These are phyloP conservation scores for Tuber magnatum DNA, from an alignment of 495 filamentous ascomycete genomes.

Conservation along the genomic window DNA sequence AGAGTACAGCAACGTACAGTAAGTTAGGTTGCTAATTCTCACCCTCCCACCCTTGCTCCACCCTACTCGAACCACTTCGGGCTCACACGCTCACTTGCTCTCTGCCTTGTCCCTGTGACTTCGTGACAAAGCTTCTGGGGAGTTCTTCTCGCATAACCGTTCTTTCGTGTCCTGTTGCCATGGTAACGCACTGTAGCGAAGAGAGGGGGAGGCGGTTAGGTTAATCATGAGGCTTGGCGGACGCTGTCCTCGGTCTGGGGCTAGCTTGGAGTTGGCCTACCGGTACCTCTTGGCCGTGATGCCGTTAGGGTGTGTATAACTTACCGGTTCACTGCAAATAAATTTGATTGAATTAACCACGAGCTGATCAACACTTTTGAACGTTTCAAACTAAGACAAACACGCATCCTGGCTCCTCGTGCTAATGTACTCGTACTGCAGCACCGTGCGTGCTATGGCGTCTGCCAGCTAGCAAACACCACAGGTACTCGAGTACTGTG, in stretches of 20 bases:
- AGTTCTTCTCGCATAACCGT: background rate
- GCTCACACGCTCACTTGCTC: background rate
- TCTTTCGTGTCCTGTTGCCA: background rate
- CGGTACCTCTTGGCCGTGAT: no score
- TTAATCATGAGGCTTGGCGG: no score
- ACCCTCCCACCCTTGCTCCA: background rate
- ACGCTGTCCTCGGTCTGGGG: no score
- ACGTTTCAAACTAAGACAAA: conserved; percentile 2
- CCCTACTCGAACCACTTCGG: background rate
- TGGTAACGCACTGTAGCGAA: background rate
- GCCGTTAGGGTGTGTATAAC: no score
- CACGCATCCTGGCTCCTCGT: background rate
- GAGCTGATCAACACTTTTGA: conserved; percentile 4
- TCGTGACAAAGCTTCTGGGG: background rate
- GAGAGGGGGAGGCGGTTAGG: background rate
- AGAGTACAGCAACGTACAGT: background rate
- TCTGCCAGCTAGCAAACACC: conserved; percentile 1
- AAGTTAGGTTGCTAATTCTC: background rate
- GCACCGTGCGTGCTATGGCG: background rate
- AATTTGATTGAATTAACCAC: no score
- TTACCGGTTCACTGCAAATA: no score
- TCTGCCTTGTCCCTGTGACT: background rate
- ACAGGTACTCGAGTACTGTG: background rate
- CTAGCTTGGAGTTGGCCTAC: no score
- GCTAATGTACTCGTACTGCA: background rate